Percentiles rank a stretch among this genome's conserved stretches.
phyloP scores from a whole-genome alignment of 805 yeast species.

The Schwanniomyces polymorphus region DNA sequence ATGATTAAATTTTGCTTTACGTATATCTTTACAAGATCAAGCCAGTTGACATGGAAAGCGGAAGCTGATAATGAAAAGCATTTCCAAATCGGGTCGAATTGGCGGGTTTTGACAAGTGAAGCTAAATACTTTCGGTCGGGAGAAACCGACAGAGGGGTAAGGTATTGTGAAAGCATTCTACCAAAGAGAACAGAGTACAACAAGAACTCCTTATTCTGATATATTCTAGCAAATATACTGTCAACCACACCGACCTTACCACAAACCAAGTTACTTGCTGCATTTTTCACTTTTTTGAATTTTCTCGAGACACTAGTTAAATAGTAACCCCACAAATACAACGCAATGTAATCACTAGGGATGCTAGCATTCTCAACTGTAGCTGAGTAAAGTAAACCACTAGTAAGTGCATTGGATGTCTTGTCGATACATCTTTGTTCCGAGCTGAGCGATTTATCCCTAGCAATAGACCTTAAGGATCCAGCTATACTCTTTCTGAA shows the following conservation, averaged over 20 bases:
- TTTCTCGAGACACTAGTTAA: constrained; percentile 16
- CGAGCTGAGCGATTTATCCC: constrained; percentile 5
- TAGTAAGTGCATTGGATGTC: constrained; percentile 23
- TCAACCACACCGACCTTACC: not conserved
- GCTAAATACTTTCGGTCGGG: constrained; percentile 38
- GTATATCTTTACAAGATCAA: constrained; percentile 26
- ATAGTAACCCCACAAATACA: constrained; percentile 32
- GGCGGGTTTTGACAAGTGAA: constrained; percentile 24
- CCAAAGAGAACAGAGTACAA: constrained; percentile 37
- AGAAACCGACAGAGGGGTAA: constrained; percentile 37
- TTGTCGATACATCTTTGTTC: constrained; percentile 13
- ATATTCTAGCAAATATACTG: constrained; percentile 9
- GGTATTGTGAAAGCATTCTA: constrained; percentile 39
- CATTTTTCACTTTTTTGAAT: too few relatives aligned
- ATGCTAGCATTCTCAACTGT: constrained; percentile 20
- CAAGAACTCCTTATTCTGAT: constrained; percentile 29
- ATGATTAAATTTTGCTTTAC: constrained; percentile 22
- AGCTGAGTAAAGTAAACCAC: constrained; percentile 26
- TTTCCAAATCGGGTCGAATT: constrained; percentile 43
- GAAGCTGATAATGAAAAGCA: constrained; percentile 31
- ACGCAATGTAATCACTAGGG: constrained; percentile 38
- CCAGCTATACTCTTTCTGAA: constrained; percentile 14
- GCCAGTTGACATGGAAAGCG: constrained; percentile 25
- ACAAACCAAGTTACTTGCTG: not conserved
- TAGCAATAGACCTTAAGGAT: not conserved